Evolutionary conservation across 305 asterid genomes (phyloP).

Genomic region (Rubia balearica): DNA sequence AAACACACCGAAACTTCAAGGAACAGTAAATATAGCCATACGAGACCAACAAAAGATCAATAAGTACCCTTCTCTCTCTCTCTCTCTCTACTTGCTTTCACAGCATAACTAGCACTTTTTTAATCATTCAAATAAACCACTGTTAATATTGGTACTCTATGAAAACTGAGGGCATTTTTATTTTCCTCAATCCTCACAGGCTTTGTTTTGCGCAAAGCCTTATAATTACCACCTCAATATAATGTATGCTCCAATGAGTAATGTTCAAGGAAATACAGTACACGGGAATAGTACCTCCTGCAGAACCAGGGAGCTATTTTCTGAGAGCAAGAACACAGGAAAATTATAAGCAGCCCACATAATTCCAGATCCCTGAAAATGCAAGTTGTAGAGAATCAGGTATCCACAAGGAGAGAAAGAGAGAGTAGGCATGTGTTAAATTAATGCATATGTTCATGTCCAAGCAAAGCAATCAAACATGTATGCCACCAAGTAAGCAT

Average conservation of each 20-base stretch:
- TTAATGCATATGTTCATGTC: not conserved
- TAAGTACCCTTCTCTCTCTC: not conserved
- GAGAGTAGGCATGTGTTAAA: not conserved
- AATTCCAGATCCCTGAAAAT: constrained; percentile 89
- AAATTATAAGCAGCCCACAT: constrained; percentile 92
- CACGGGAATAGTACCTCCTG: constrained; percentile 49
- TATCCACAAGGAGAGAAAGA: constrained; percentile 5
- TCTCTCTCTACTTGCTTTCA: not conserved
- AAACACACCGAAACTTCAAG: not conserved
- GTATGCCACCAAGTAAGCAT: not conserved
- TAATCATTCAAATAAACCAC: not conserved
- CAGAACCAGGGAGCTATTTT: constrained; percentile 50
- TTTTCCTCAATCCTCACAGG: not conserved
- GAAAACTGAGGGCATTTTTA: not conserved
- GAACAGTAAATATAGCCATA: not conserved
- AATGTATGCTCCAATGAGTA: not conserved
- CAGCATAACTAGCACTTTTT: not conserved
- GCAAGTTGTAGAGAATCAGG: constrained; percentile 17
- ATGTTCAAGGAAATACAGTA: not conserved
- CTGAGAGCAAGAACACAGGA: constrained; percentile 86
- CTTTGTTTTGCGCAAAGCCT: not conserved
- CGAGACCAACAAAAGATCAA: not conserved
- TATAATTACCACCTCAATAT: not conserved
- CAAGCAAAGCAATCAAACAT: not conserved
- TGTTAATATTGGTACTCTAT: not conserved